Evolutionary conservation across 1,284 basidiomycete species (phyloP).

Genomic region (Anthracocystis walkeri): DNA sequence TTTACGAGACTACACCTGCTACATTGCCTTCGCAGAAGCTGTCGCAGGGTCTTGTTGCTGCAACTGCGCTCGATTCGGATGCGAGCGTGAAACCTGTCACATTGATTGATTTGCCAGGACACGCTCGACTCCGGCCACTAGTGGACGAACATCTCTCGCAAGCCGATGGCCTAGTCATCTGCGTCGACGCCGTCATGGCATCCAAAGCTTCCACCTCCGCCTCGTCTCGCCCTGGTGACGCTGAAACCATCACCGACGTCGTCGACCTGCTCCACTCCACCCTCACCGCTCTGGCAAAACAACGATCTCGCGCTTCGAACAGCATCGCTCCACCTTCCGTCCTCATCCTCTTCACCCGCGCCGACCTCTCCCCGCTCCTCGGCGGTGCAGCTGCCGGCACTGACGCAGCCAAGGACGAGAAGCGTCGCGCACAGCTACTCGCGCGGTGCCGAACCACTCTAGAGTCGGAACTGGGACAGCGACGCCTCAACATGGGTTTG

Average conservation of each 20-base stretch:
- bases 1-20: slow-evolving; percentile 53
- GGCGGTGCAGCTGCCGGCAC: slow-evolving; percentile 36
- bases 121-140: slow-evolving; percentile 57
- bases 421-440: slow-evolving; percentile 59
- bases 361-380: slow-evolving; percentile 64
- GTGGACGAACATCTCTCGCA: slow-evolving; percentile 48
- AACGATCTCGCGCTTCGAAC: slow-evolving; percentile 16
- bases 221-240: slow-evolving; percentile 14
- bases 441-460: slow-evolving; percentile 60
- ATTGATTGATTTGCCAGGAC: slow-evolving; percentile 63
- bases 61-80: not conserved
- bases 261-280: slow-evolving; percentile 59
- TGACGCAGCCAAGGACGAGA: slow-evolving; percentile 52
- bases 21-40: slow-evolving; percentile 57
- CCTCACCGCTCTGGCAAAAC: slow-evolving; percentile 50
- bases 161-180: slow-evolving; percentile 64
- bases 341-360: slow-evolving; percentile 62
- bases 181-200: slow-evolving; percentile 63
- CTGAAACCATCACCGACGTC: slow-evolving; percentile 46
- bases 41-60: slow-evolving; percentile 32
- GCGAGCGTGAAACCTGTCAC: slow-evolving; percentile 30
- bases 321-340: slow-evolving; percentile 48
- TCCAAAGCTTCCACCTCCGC: slow-evolving; percentile 44
- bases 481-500: slow-evolving; percentile 58
- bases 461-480: slow-evolving; percentile 55